Evolutionary conservation across 768 basidiomycete genomes (phyloP), one percentile per base, ranked within the genome.

Genomic region (Leccinum ochraceum): DNA sequence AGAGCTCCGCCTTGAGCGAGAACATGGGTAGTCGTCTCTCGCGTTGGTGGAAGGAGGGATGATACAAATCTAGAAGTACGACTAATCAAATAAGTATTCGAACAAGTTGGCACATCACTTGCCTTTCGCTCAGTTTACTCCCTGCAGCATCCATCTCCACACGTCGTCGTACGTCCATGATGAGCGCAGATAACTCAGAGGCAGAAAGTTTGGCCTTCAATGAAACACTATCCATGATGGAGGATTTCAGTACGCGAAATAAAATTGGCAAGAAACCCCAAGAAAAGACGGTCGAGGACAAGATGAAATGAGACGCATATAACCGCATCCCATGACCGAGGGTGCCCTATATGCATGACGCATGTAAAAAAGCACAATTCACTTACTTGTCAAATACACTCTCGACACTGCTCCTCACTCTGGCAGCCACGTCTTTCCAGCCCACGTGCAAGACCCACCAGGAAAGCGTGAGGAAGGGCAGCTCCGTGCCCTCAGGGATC

Each of bases 401-500:
- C 67, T 92, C 88, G 0, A 95, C 92, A 0, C 84, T 89, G 36
- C 81, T 75, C 65, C 87, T 76, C 0, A 95, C 90, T 42, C 91
- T 78, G 63, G 86, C 85, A 0, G 84, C 86, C 0, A 98, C 81
- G 60, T 89, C 88, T 65, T 88, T 90, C 94, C 95, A 96, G 0
- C 95, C 94, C 4, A 94, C 89, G 69, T 97, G 88, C 58, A 96
- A 68, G 10, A 96, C 78, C 94, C 94, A 96, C 94, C 94, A 98
- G 42, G 87, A 91, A 66, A 95, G 82, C 0, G 90, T 93, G 54
- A 97, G 77, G 69, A 86, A 98, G 69, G 87, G 85, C 61, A 84
- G 79, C 72, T 95, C 94, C 6, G 86, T 84, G 57, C 89, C 89
- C 37, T 89, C 87, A 36, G 73, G 77, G 7, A 87, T 75, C n/a